A percentile compares a stretch with the other conserved stretches of the same genome.
Evolutionary conservation across 768 basidiomycete genomes (phyloP).

Genomic region (Mycena olivaceomarginata): DNA sequence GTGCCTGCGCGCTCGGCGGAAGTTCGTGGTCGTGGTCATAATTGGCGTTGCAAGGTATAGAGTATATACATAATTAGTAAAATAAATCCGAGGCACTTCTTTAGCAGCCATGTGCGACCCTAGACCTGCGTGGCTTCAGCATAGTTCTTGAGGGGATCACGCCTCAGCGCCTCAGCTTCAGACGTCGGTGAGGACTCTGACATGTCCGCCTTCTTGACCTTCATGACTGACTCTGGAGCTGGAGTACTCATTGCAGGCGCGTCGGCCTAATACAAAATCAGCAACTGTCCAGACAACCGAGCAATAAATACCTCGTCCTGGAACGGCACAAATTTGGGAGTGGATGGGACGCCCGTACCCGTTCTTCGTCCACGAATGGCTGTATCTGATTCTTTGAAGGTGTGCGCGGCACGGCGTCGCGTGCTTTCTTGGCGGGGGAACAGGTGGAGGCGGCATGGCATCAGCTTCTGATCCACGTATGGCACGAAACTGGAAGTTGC

Average conservation of each 20-base stretch:
- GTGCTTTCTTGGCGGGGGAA: conserved; percentile 47
- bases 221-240: conserved; percentile 80
- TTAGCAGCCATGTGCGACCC: neutral
- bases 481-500: conserved; percentile 69
- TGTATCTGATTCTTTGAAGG: conserved; percentile 56
- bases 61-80: conserved; percentile 38
- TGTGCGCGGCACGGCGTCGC: conserved; percentile 42
- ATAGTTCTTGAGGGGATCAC: conserved; percentile 90
- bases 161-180: conserved; percentile 87
- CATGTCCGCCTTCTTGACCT: conserved; percentile 70
- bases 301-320: conserved; percentile 77
- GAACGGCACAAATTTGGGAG: conserved; percentile 82
- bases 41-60: conserved; percentile 27
- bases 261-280: conserved; percentile 46
- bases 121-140: conserved; percentile 1
- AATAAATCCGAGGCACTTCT: conserved; percentile 28
- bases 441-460: conserved; percentile 66
- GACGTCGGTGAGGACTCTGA: conserved; percentile 67
- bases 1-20: conserved; percentile 22
- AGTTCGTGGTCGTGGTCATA: conserved; percentile 4
- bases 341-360: conserved; percentile 59
- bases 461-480: conserved; percentile 77
- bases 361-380: conserved; percentile 62
- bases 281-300: neutral
- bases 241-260: conserved; percentile 56